Evolutionary conservation across 306 rosid species (phyloP), one percentile per base, ranked within the genome.

Genomic region (Quercus bicolor): DNA sequence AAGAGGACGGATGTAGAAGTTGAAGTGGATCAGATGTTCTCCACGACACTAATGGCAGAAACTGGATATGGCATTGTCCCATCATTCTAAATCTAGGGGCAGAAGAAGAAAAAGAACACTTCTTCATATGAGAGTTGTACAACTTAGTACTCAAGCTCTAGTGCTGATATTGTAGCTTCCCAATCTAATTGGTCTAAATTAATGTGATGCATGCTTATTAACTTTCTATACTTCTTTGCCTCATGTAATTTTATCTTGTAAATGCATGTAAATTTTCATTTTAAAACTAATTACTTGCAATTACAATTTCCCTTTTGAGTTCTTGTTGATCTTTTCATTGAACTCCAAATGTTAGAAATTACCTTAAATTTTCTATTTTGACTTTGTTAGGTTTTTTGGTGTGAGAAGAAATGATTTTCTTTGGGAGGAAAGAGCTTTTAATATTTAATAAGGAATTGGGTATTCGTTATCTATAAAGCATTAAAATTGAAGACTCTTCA

Each of bases 1-100:
- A 95, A 91, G 80, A 69, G 97, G 79, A 90, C 91, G 0, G 90
- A 91, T 56, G 80, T 80, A 9, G 96, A 91, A 60, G 88, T 89
- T 16, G 91, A 94, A 78, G 90, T 91, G 29, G 98, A 92, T 65
- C 97, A 87, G 81, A 87, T 89, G 88, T 91, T 91, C 86, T 87
- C 98, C 70, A 61, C 92, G 74, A 0, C 96, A 5, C 83, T 91
- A 14, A 88, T 90, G 75, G 81, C 86, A 6, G 91, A 92, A 72
- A 76, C 86, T 84, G 94, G 87, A 59, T 95, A 95, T 79, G 94
- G 98, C 53, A 80, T 95, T 78, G 98, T 95, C 59, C 98, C 98
- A 21, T 91, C 97, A 4, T 95, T 86, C 87, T 88, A 82, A 79
- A 54, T n/a, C 29, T 57, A 16, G 61, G 45, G 62, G 56, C 57